These are phyloP conservation scores for Paraurostyla sp. DNA, from an alignment of 73 alveolate species.

Conservation along the genomic window DNA sequence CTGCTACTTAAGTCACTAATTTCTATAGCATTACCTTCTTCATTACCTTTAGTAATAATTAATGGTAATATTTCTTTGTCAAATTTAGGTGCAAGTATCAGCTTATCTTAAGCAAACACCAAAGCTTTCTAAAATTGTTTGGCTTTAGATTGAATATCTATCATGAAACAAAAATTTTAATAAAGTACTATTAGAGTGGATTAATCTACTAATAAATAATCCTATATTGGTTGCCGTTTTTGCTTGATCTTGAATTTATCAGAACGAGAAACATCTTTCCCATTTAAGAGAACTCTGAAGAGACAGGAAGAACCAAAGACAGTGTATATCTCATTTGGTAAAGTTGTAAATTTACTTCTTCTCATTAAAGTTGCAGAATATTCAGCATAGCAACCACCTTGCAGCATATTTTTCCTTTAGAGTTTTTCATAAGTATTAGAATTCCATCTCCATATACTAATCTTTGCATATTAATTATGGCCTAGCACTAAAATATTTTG, in stretches of 20 bases:
- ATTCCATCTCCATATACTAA: slow-evolving; percentile 6
- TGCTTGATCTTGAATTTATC: not conserved
- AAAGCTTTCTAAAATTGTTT: not conserved
- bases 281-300: not conserved
- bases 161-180: not conserved
- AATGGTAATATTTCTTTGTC: too few species aligned
- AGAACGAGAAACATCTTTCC: slow-evolving; percentile 20
- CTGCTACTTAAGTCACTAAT: too few species aligned
- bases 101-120: too few species aligned
- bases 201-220: not conserved
- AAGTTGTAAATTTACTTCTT: not conserved
- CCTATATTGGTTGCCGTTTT: not conserved
- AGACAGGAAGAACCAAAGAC: not conserved
- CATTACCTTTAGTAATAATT: too few species aligned
- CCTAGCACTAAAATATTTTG: not conserved
- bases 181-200: not conserved
- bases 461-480: not conserved
- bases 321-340: slow-evolving; percentile 14
- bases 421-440: not conserved
- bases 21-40: too few species aligned
- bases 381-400: not conserved
- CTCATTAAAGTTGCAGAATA: not conserved
- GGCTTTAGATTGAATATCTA: not conserved
- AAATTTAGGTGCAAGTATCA: too few species aligned
- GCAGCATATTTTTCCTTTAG: not conserved